Conservation (phyloP, 805 yeast species). For the Wickerhamomyces ciferrii region DNA sequence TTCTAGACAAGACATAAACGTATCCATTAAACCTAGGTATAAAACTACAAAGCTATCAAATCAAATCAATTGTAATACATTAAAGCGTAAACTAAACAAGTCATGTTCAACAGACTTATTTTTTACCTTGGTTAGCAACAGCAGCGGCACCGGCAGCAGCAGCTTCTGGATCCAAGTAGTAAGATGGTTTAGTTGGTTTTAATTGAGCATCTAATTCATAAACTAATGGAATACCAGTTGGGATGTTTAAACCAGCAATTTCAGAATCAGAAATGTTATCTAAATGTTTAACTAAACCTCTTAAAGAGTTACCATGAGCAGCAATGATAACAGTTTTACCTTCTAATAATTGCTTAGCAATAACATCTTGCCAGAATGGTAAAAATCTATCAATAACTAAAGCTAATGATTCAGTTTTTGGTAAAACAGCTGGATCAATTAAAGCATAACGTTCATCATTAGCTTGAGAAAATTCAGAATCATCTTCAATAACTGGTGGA, state of each 20-base stretch:
- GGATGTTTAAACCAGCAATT: slow-evolving; percentile 92
- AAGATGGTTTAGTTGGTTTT: slow-evolving; percentile 87
- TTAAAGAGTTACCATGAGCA: slow-evolving; percentile 98
- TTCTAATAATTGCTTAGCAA: slow-evolving; percentile 73
- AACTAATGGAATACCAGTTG: slow-evolving; percentile 97
- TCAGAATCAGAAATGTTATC: slow-evolving; percentile 89
- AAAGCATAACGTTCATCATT: slow-evolving; percentile 82
- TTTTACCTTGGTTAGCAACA: slow-evolving; percentile 94
- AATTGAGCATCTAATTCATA: slow-evolving; percentile 86
- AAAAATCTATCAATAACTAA: slow-evolving; percentile 93
- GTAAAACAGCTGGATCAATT: slow-evolving; percentile 81
- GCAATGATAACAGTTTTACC: slow-evolving; percentile 91
- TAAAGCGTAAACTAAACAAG: background rate
- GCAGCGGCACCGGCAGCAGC: slow-evolving; percentile 99
- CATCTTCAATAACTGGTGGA: slow-evolving; percentile 82
- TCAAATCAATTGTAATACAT: background rate
- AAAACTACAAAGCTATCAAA: background rate
- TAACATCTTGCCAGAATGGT: slow-evolving; percentile 95
- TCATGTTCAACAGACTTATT: slow-evolving; percentile 35
- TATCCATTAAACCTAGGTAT: no score
- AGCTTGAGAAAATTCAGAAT: slow-evolving; percentile 77
- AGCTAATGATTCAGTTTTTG: slow-evolving; percentile 91
- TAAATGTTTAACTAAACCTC: slow-evolving; percentile 94
- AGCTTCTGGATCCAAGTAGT: slow-evolving; percentile 98
- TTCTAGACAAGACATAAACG: background rate